These are phyloP conservation scores for Calocera cornea DNA, from an alignment of 768 basidiomycete species.

Conservation along the genomic window DNA sequence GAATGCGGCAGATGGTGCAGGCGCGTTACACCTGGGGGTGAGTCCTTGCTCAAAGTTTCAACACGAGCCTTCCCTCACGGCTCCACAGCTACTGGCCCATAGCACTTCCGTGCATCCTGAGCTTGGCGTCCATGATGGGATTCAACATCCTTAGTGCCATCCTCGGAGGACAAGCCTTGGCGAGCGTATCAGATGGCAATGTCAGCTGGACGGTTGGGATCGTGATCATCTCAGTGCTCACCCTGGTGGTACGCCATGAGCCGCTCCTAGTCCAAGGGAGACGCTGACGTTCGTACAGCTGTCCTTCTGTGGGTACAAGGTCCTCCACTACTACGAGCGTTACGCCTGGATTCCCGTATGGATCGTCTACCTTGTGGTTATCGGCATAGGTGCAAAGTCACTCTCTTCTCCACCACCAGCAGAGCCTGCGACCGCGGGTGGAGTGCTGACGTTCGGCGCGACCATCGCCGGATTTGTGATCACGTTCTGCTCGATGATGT, in stretches of 20 bases:
- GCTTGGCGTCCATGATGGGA: conserved; percentile 46
- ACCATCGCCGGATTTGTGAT: conserved; percentile 62
- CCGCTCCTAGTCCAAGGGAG: neutral
- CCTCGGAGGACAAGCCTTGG: conserved; percentile 52
- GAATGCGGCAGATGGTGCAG: conserved; percentile 69
- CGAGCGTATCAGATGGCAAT: conserved; percentile 38
- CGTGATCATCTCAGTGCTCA: conserved; percentile 56
- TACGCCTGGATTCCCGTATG: conserved; percentile 65
- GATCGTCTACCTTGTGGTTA: conserved; percentile 54
- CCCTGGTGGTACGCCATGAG: conserved; percentile 38
- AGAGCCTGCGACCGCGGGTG: conserved; percentile 39
- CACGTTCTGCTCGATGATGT: conserved; percentile 45
- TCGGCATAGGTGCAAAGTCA: conserved; percentile 63
- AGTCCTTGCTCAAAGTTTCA: conserved; percentile 29
- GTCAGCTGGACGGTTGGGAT: conserved; percentile 60
- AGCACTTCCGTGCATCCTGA: conserved; percentile 39
- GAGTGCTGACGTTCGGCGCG: conserved; percentile 51
- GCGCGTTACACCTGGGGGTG: conserved; percentile 49
- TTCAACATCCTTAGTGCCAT: conserved; percentile 56
- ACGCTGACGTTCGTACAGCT: conserved; percentile 26
- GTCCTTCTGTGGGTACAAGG: conserved; percentile 51
- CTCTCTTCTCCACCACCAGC: conserved; percentile 35
- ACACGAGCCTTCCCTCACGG: conserved; percentile 3
- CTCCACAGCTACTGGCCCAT: conserved; percentile 42
- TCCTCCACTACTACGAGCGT: conserved; percentile 61